Evolutionary conservation across 129 eudicot genomes (phyloP), one percentile per base, ranked within the genome.

Genomic region (Escallonia herrerae): DNA sequence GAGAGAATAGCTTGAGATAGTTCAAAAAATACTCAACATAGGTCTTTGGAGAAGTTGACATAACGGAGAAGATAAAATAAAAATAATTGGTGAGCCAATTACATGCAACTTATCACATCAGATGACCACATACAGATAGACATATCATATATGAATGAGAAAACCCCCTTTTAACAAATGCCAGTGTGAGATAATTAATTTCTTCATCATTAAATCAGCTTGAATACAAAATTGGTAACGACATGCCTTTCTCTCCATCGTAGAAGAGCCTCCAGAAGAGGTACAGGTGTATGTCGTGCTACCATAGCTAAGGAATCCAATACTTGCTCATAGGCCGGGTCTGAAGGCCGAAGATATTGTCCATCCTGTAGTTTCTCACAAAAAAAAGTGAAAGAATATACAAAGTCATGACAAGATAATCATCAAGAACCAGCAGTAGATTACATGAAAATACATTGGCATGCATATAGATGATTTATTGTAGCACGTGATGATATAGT

Each of bases 311-410:
- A 73, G 44, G 99, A 93, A 77, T 93, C 99, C 76, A 93, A 51
- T 60, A 93, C 99, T 80, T 93, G 99, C 79, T 93, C 99, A 64
- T 93, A 93, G 3, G 96, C 96, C 11, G 99, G 99, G 66, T 93
- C 99, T 39, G 96, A 93, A 56, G 99, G 99, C 68, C 96, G 84
- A 73, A 93, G 99, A 75, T 86, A 93, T 74, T 93, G 99, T 70
- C 99, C 99, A 89, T 93, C 99, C 99, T 93, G 85, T 62, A 75
- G 62, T 54, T 65, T 46, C 43, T 48, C 65, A 62, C 57, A 60
- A 42, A 42, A 64, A 53, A 50, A 7, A n/a, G 14, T 61, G 37
- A 67, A 15, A 40, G 48, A 9, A 51, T 45, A 10, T 54, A 50
- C 22, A 7, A 2, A 53, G 7, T 53, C 22, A 53, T 15, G 9